These are phyloP conservation scores for Ogataea methylovora DNA, from an alignment of 805 yeast genomes.

Conservation along the genomic window DNA sequence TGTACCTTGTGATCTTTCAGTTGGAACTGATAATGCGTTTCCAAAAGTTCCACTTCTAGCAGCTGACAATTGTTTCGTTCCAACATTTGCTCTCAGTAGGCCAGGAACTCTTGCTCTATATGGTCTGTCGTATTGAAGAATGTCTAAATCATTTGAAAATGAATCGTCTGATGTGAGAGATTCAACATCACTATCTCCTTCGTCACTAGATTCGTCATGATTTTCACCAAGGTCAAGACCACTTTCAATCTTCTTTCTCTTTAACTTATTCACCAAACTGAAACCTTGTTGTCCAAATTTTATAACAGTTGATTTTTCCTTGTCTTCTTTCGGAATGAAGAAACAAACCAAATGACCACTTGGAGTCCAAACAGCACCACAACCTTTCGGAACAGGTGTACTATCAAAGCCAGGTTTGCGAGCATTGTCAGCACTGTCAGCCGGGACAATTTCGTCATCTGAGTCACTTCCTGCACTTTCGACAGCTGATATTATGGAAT, in stretches of 20 bases:
- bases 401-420: conserved; percentile 50
- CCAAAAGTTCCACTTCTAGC: conserved; percentile 19
- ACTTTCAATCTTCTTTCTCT: conserved; percentile 17
- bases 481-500: conserved; percentile 16
- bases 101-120: conserved; percentile 48
- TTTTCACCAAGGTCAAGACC: conserved; percentile 13
- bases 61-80: conserved; percentile 13
- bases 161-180: conserved; percentile 43
- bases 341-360: conserved; percentile 78
- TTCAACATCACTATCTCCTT: conserved; percentile 17
- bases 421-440: neutral
- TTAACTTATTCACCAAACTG: conserved; percentile 26
- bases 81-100: conserved; percentile 26
- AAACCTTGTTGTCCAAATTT: conserved; percentile 51
- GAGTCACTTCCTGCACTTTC: conserved; percentile 4
- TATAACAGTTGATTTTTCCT: conserved; percentile 31
- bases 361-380: conserved; percentile 86
- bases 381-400: conserved; percentile 87
- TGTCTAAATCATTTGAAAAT: conserved; percentile 61
- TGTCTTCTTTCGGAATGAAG: conserved; percentile 51
- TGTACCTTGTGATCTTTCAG: conserved; percentile 25
- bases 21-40: conserved; percentile 27
- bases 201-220: neutral
- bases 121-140: conserved; percentile 48
- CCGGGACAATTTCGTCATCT: conserved; percentile 15